Evolutionary conservation across 2,329 filamentous ascomycete genomes (phyloP).

Genomic region (Talaromyces sp.): DNA sequence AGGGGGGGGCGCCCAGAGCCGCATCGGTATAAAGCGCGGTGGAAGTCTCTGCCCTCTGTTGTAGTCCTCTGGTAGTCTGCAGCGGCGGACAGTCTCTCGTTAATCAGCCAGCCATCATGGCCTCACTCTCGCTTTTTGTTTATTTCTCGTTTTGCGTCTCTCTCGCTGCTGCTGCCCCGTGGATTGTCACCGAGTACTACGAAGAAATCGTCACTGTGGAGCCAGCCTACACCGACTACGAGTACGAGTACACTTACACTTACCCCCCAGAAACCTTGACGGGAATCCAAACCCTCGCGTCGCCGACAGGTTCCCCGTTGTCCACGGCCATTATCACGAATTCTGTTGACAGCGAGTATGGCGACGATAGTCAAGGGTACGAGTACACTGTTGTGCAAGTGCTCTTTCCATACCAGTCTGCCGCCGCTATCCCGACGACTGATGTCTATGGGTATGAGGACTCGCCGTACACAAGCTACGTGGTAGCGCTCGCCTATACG

Average conservation of each 20-base stretch:
- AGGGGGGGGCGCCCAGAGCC: not conserved
- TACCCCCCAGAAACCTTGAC: conserved; percentile 1
- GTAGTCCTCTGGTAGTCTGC: not conserved
- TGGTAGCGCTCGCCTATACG: conserved; percentile 23
- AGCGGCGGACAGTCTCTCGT: not conserved
- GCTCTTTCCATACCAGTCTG: conserved; percentile 23
- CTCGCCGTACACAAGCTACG: conserved; percentile 17
- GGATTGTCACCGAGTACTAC: conserved; percentile 26
- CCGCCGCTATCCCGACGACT: conserved; percentile 8
- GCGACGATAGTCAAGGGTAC: not conserved
- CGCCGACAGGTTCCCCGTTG: conserved; percentile 18
- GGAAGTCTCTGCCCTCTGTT: not conserved
- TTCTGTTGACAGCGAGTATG: conserved; percentile 8
- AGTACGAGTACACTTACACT: conserved; percentile 5
- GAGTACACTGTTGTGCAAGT: conserved; percentile 21
- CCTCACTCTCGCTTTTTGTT: conserved; percentile 21
- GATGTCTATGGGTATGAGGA: not conserved
- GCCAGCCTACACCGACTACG: conserved; percentile 12
- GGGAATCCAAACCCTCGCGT: conserved; percentile 19
- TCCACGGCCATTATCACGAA: conserved; percentile 21
- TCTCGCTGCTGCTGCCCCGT: conserved; percentile 18
- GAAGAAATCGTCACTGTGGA: conserved; percentile 15
- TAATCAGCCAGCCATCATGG: not conserved
- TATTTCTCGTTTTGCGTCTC: conserved; percentile 15
- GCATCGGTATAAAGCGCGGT: not conserved